A percentile compares a stretch with the other conserved stretches of the same genome.
Evolutionary conservation across 2,329 filamentous ascomycete genomes (phyloP).

Genomic region (Nemania sp.): DNA sequence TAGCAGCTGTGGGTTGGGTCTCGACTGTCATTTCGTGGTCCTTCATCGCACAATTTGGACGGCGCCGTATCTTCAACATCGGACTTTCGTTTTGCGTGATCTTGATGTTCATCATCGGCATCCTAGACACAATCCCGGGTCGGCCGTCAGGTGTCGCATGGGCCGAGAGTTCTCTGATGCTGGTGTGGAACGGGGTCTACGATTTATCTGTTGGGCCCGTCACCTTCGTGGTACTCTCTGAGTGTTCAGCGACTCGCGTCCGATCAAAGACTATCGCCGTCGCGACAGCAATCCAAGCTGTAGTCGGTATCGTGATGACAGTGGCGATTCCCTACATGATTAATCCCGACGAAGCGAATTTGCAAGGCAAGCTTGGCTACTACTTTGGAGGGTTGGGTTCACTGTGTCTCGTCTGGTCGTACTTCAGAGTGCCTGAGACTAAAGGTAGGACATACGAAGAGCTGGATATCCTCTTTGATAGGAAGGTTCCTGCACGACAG

Average conservation of each 20-base stretch:
- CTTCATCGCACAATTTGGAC: constrained; percentile 62
- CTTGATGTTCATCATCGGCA: constrained; percentile 61
- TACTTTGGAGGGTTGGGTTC: constrained; percentile 56
- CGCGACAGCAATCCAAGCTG: constrained; percentile 57
- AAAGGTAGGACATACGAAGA: constrained; percentile 51
- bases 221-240: constrained; percentile 67
- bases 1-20: constrained; percentile 60
- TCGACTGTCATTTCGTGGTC: constrained; percentile 67
- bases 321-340: constrained; percentile 60
- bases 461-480: constrained; percentile 50
- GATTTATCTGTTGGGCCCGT: constrained; percentile 64
- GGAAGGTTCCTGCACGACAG: constrained; percentile 48
- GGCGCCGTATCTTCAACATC: constrained; percentile 62
- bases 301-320: constrained; percentile 58
- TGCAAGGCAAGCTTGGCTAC: constrained; percentile 58
- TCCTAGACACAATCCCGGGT: constrained; percentile 59
- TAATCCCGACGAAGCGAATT: constrained; percentile 57
- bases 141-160: constrained; percentile 56
- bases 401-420: constrained; percentile 54
- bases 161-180: constrained; percentile 63
- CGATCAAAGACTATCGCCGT: constrained; percentile 60
- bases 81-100: constrained; percentile 60
- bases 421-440: constrained; percentile 52
- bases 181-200: constrained; percentile 65
- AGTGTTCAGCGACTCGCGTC: constrained; percentile 60